phyloP scores from a whole-genome alignment of 2,329 filamentous ascomycete species.

The Chrysosporium queenslandicum region DNA sequence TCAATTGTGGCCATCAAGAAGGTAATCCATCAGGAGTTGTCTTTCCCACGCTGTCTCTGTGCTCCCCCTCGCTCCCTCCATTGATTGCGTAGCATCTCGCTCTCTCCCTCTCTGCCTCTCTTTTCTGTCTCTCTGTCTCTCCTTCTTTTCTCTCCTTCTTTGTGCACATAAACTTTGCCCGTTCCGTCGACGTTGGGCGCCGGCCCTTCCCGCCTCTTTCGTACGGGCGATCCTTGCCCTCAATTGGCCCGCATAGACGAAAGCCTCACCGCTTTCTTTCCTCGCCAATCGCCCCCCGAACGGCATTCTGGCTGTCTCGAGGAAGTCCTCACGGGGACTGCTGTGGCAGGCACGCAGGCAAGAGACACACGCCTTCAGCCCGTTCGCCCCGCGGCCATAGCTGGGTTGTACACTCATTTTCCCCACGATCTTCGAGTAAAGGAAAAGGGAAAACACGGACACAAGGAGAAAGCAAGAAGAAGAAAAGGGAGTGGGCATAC shows the following conservation, averaged over 20 bases:
- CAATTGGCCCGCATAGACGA: constrained; percentile 2
- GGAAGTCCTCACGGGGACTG: background rate
- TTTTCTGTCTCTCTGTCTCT: too few species aligned
- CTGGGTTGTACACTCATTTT: background rate
- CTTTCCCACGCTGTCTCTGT: too few species aligned
- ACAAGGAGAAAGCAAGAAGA: background rate
- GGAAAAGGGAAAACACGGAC: background rate
- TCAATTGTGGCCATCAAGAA: too few species aligned
- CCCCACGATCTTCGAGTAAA: too few species aligned
- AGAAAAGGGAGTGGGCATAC: background rate
- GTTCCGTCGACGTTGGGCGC: too few species aligned
- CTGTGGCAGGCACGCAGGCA: background rate
- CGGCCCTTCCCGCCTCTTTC: background rate
- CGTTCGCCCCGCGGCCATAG: background rate
- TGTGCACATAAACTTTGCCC: too few species aligned
- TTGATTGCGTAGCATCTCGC: background rate
- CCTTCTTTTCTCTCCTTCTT: too few species aligned
- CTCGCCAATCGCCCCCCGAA: background rate
- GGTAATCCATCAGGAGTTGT: too few species aligned
- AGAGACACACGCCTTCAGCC: background rate
- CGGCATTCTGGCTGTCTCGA: background rate
- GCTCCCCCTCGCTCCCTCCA: background rate
- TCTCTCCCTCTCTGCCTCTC: too few species aligned
- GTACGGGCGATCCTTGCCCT: background rate
- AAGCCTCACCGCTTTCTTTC: constrained; percentile 3